Percentiles rank a stretch among this genome's conserved stretches.
These are phyloP conservation scores for Yamadazyma kanchanaburiensis DNA, from an alignment of 1,139 yeast species.

Conservation along the genomic window DNA sequence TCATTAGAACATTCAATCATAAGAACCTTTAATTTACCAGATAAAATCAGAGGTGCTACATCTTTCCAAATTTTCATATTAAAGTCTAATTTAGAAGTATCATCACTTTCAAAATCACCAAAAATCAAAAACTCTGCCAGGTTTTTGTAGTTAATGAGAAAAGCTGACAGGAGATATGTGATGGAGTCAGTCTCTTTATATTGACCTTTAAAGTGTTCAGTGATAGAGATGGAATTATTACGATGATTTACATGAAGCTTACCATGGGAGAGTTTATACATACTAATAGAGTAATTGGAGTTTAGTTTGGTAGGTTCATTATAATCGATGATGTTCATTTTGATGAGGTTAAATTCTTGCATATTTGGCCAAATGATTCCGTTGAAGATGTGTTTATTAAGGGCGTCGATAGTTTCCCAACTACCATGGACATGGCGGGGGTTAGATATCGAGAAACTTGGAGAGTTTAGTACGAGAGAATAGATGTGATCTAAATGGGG, in stretches of 20 bases:
- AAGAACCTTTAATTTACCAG: constrained; percentile 44
- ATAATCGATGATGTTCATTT: constrained; percentile 18
- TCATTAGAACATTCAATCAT: constrained; percentile 75
- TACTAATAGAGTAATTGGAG: constrained; percentile 21
- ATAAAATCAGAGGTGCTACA: constrained; percentile 45
- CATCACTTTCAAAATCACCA: constrained; percentile 82
- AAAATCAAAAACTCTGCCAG: constrained; percentile 51
- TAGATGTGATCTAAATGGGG: constrained; percentile 81
- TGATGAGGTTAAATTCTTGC: constrained; percentile 33
- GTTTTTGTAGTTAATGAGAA: constrained; percentile 39
- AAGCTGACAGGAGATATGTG: constrained; percentile 45
- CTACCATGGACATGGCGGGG: constrained; percentile 53
- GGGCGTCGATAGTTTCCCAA: constrained; percentile 46
- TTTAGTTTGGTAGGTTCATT: constrained; percentile 14
- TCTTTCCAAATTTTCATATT: constrained; percentile 56
- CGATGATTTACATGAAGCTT: constrained; percentile 13
- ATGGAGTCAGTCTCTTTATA: constrained; percentile 7
- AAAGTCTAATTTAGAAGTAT: constrained; percentile 34
- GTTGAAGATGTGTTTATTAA: constrained; percentile 63
- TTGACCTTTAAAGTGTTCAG: constrained; percentile 10
- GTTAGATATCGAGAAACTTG: constrained; percentile 37
- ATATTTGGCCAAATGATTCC: constrained; percentile 80
- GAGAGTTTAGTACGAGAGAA: constrained; percentile 69
- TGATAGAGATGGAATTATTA: constrained; percentile 11
- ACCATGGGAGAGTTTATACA: constrained; percentile 43